Conservation (phyloP, 2,329 filamentous ascomycete species). For the Coniosporium tulheliwenetii region DNA sequence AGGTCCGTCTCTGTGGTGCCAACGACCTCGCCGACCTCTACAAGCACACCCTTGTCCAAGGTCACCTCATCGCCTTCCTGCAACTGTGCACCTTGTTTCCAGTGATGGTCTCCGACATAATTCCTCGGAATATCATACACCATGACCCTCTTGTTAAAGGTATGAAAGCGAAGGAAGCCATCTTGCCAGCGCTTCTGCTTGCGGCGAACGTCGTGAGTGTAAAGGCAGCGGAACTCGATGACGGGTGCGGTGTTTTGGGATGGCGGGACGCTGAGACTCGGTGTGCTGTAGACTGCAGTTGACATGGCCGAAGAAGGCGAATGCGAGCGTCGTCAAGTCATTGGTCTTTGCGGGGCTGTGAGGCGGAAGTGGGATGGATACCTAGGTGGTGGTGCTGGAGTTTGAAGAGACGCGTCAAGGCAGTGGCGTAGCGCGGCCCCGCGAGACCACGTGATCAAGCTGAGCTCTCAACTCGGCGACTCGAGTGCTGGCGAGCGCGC, state of each 20-base stretch:
- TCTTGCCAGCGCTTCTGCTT: slow-evolving; percentile 94
- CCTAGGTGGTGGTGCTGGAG: too few species aligned
- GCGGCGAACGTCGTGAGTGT: slow-evolving; percentile 67
- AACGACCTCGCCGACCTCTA: slow-evolving; percentile 66
- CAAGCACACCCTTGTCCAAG: slow-evolving; percentile 60
- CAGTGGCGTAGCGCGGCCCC: too few species aligned
- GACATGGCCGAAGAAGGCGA: slow-evolving; percentile 10
- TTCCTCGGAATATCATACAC: slow-evolving; percentile 71
- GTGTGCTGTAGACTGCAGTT: slow-evolving; percentile 14
- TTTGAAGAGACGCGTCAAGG: too few species aligned
- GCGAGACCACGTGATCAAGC: too few species aligned
- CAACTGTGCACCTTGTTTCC: slow-evolving; percentile 52
- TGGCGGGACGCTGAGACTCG: slow-evolving; percentile 24
- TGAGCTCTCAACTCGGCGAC: too few species aligned
- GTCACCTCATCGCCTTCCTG: slow-evolving; percentile 70
- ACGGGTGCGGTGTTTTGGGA: slow-evolving; percentile 57
- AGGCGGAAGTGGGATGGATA: too few species aligned
- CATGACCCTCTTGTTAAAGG: slow-evolving; percentile 84
- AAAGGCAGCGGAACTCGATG: slow-evolving; percentile 71
- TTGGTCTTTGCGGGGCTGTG: too few species aligned
- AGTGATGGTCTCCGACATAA: slow-evolving; percentile 73
- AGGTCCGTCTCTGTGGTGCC: slow-evolving; percentile 64
- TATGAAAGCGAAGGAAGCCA: slow-evolving; percentile 73
- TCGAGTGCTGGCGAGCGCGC: too few species aligned
- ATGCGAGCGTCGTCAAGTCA: too few species aligned